A percentile compares a stretch with the other conserved stretches of the same genome.
phyloP scores from a whole-genome alignment of 2,329 filamentous ascomycete species.

The Ambrosiella cleistominuta region DNA sequence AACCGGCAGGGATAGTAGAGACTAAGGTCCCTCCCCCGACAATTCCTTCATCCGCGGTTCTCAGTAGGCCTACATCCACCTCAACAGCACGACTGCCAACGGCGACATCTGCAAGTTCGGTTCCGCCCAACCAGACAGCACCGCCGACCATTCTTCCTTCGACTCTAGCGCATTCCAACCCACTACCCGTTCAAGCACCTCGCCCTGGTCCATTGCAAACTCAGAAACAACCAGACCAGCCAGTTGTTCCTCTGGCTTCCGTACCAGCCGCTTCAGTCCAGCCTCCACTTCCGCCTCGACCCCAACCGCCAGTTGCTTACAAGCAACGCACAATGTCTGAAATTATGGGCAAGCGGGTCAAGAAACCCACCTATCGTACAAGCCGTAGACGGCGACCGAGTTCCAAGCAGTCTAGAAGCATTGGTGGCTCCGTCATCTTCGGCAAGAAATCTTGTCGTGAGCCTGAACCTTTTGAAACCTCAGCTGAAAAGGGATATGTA shows the following conservation, averaged over 20 bases:
- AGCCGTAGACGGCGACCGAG: constrained; percentile 30
- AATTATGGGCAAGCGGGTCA: constrained; percentile 5
- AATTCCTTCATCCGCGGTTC: background rate
- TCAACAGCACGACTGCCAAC: background rate
- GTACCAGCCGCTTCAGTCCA: background rate
- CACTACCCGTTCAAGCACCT: too few species aligned
- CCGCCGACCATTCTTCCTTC: too few species aligned
- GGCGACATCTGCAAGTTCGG: background rate
- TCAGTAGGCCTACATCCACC: background rate
- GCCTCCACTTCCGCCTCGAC: background rate
- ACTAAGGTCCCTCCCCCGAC: background rate
- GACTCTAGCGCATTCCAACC: too few species aligned
- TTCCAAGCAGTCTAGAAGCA: constrained; percentile 49
- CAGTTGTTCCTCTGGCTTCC: background rate
- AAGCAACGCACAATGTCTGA: constrained; percentile 11
- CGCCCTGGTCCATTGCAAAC: too few species aligned
- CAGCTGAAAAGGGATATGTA: constrained; percentile 25
- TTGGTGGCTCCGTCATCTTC: constrained; percentile 44
- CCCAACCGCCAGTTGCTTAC: background rate
- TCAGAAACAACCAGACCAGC: background rate
- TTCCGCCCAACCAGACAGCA: background rate
- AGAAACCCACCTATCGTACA: constrained; percentile 15
- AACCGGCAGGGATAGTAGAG: background rate
- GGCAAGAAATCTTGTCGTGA: constrained; percentile 42
- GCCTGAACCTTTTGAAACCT: constrained; percentile 28